These are phyloP conservation scores for Acanthamoeba rhysodes DNA, from an alignment of 208 protist species.

Conservation along the genomic window DNA sequence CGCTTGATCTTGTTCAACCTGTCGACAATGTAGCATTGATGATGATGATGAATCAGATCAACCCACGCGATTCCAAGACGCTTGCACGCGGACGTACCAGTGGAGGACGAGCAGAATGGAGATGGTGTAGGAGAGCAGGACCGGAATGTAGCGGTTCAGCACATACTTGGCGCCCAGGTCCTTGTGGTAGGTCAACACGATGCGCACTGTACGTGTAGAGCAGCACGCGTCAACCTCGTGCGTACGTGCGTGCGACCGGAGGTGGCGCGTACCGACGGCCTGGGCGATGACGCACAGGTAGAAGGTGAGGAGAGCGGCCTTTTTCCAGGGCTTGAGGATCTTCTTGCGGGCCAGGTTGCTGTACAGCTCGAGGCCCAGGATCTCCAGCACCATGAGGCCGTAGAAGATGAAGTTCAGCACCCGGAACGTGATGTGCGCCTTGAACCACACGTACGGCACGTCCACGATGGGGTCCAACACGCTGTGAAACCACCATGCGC, in stretches of 20 bases:
- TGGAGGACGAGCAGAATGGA: constrained; percentile 68
- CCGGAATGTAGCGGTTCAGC: constrained; percentile 38
- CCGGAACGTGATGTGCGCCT: background rate
- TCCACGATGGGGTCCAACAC: constrained; percentile 57
- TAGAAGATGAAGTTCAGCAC: constrained; percentile 67
- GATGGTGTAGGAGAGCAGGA: constrained; percentile 68
- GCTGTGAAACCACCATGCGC: background rate
- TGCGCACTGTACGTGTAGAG: constrained; percentile 5
- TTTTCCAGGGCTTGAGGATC: constrained; percentile 65
- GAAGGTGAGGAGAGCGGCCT: constrained; percentile 57
- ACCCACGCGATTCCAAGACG: background rate
- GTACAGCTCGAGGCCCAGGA: constrained; percentile 55
- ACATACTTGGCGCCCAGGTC: constrained; percentile 50
- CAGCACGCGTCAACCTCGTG: background rate
- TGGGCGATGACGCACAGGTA: constrained; percentile 64
- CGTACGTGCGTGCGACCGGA: background rate
- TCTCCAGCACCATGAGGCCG: constrained; percentile 58
- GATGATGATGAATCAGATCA: background rate
- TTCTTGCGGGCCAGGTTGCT: constrained; percentile 23
- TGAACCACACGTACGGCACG: constrained; percentile 52
- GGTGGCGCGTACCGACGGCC: constrained; percentile 30
- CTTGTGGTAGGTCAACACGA: constrained; percentile 50
- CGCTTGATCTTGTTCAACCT: constrained; percentile 76
- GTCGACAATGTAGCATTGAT: background rate
- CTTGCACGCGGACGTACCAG: background rate